These are phyloP conservation scores for Graphilbum fragrans DNA, from an alignment of 2,329 filamentous ascomycete species.

Conservation along the genomic window DNA sequence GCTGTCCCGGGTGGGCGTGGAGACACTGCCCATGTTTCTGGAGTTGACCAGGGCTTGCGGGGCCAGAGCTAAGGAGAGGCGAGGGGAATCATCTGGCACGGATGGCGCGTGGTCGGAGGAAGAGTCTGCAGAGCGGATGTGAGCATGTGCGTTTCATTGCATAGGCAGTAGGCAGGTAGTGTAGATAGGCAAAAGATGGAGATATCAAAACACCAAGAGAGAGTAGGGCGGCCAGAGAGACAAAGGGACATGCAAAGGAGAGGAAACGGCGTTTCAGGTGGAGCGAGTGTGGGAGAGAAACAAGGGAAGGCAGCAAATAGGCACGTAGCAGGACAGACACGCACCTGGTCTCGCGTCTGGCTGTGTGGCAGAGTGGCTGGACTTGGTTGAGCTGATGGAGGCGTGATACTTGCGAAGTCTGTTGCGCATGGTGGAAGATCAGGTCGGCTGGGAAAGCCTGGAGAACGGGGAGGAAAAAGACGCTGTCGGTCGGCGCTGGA, in stretches of 20 bases:
- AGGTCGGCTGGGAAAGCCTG: not conserved
- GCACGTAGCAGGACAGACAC: not conserved
- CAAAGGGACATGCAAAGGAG: too few species aligned
- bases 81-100: conserved; percentile 14
- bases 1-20: conserved; percentile 9
- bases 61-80: conserved; percentile 22
- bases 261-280: not conserved
- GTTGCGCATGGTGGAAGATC: conserved; percentile 11
- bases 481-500: too few species aligned
- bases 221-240: too few species aligned
- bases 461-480: too few species aligned
- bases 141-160: too few species aligned
- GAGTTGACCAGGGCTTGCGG: conserved; percentile 25
- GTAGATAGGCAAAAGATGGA: too few species aligned
- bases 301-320: not conserved
- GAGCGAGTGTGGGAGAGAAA: not conserved
- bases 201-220: too few species aligned
- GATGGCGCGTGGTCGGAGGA: conserved; percentile 6
- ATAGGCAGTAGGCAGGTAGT: too few species aligned
- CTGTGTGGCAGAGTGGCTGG: not conserved
- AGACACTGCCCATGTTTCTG: conserved; percentile 23
- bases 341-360: conserved; percentile 2
- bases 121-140: too few species aligned
- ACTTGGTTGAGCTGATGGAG: conserved; percentile 8
- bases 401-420: conserved; percentile 6